Conservation (phyloP, 768 basidiomycete species). For the Auricularia cornea region DNA sequence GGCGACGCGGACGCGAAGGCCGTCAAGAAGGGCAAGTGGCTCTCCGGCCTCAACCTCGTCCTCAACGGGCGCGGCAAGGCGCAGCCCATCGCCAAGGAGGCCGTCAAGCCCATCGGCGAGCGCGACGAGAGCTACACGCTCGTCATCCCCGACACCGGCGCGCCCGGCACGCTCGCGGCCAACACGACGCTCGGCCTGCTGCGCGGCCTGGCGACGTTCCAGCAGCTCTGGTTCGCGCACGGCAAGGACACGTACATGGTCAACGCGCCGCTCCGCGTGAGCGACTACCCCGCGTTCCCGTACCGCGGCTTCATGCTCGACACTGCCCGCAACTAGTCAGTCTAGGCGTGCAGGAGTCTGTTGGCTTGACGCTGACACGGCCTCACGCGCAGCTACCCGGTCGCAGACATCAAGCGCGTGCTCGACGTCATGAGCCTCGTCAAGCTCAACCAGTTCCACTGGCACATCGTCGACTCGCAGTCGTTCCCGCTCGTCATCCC, state of each 20-base stretch:
- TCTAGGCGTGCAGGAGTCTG: slow-evolving; percentile 6
- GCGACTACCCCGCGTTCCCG: slow-evolving; percentile 58
- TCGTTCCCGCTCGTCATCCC: slow-evolving; percentile 66
- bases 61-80: slow-evolving; percentile 22
- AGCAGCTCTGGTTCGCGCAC: slow-evolving; percentile 21
- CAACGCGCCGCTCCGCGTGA: slow-evolving; percentile 49
- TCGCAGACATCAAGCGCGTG: slow-evolving; percentile 55
- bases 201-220: slow-evolving; percentile 70
- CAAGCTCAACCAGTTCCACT: slow-evolving; percentile 76
- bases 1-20: slow-evolving; percentile 38
- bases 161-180: slow-evolving; percentile 45
- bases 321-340: slow-evolving; percentile 65
- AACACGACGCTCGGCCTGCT: slow-evolving; percentile 60
- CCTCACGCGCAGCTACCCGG: slow-evolving; percentile 41
- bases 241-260: slow-evolving; percentile 41
- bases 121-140: slow-evolving; percentile 57
- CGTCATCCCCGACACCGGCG: slow-evolving; percentile 44
- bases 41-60: slow-evolving; percentile 38
- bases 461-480: slow-evolving; percentile 80
- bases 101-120: slow-evolving; percentile 39
- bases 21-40: slow-evolving; percentile 31
- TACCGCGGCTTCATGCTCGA: slow-evolving; percentile 77
- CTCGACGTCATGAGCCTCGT: slow-evolving; percentile 72
- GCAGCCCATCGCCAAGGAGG: slow-evolving; percentile 44
- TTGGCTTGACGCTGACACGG: not conserved